Evolutionary conservation across 495 filamentous ascomycete genomes (phyloP), one percentile per base, ranked within the genome.

Genomic region (Parachaetomium inaequale): DNA sequence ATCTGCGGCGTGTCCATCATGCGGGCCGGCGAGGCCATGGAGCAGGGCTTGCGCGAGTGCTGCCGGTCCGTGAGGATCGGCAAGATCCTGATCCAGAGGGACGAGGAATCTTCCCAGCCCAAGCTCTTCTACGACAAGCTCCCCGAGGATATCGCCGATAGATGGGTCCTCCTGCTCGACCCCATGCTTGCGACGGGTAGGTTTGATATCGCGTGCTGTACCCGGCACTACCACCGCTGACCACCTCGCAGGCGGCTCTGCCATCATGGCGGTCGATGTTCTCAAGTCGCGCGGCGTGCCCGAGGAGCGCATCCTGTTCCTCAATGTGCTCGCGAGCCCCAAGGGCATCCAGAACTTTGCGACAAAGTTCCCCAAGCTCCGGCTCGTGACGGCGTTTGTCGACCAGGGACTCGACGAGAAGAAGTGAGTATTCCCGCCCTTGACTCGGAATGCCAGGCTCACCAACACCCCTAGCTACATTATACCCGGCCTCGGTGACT

Each of bases 1-100:
- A 98, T 98, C 66, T 98, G 94, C 72, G 95, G 94, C 36, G 94
- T 98, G 46, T 95, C 90, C 12, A 98, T 98, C 67, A 98, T 98
- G 94, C 85, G 94, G 54, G 94, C 94, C 10, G 95, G 94, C 34
- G 94, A 98, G 74, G 90, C 93, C 36, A 98, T 98, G 94, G 94
- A 98, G 78, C 93, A 98, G 76, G 94, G 92, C 3, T 77, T 98
- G 64, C 82, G 95, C 21, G 93, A 98, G 75, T 98, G 95, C 76
- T 98, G 95, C 78, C 86, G 95, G 23, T 94, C 90, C 4, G 94
- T 98, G 34, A 82, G 95, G 58, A 98, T 98, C 69, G 95, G 94
- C 55, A 98, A 98, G 81, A 98, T 98, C 56, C 79, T 98, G 64
- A 98, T 98, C 71, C 94, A 98, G 76, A 77, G 95, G 57, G 93